Percentiles rank a stretch among this genome's conserved stretches.
Evolutionary conservation across 306 rosid genomes (phyloP).

Genomic region (Trifolium dubium): DNA sequence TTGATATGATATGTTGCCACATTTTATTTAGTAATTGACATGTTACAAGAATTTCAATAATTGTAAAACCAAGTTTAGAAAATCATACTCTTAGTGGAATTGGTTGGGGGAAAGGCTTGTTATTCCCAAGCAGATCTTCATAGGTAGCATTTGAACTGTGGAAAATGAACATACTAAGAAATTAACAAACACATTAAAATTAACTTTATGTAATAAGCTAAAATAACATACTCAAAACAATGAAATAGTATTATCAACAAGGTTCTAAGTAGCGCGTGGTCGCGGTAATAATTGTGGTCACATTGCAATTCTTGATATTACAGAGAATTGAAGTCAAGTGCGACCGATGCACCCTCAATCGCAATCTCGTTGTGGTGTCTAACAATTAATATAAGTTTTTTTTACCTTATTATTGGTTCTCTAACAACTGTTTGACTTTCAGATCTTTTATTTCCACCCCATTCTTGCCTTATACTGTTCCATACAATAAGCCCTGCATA

Average conservation of each 20-base stretch:
- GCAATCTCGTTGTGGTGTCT: not conserved
- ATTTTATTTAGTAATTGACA: conserved; percentile 18
- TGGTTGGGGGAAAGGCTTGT: conserved; percentile 64
- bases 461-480: conserved; percentile 79
- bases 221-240: not conserved
- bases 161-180: conserved; percentile 35
- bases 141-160: conserved; percentile 75
- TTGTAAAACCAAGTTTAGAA: not conserved
- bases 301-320: not conserved
- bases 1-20: not conserved
- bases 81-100: conserved; percentile 79
- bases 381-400: no score
- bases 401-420: conserved; percentile 78
- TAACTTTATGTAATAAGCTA: not conserved
- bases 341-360: not conserved
- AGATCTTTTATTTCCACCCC: conserved; percentile 64
- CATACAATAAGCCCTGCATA: conserved; percentile 80
- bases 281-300: not conserved
- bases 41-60: not conserved
- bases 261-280: no score
- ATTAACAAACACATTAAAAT: conserved; percentile 6
- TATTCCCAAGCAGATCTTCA: conserved; percentile 71
- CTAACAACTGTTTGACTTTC: conserved; percentile 38
- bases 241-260: not conserved
- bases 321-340: not conserved